phyloP scores from a whole-genome alignment of 768 basidiomycete species.

The Chlorophyllum brunneum region DNA sequence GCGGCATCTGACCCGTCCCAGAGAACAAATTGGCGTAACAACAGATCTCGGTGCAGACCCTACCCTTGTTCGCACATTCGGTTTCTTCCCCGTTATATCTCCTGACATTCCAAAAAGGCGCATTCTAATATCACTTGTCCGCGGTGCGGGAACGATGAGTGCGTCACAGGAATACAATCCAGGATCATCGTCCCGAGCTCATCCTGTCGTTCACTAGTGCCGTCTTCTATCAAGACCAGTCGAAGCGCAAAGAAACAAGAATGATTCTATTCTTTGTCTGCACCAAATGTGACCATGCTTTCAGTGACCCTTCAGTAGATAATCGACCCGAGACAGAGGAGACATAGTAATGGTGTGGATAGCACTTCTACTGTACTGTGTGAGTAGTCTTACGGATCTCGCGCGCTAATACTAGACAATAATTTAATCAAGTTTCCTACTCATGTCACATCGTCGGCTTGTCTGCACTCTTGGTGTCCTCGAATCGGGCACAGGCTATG shows the following conservation, averaged over 20 bases:
- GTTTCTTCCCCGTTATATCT: background rate
- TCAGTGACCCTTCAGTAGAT: conserved; percentile 66
- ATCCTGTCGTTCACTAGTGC: conserved; percentile 50
- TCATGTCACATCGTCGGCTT: no score
- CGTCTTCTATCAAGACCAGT: conserved; percentile 96
- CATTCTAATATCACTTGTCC: conserved; percentile 85
- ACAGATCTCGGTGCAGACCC: conserved; percentile 85
- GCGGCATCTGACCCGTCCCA: conserved; percentile 25
- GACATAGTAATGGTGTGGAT: conserved; percentile 10
- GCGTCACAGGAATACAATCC: conserved; percentile 25
- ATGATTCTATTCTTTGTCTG: conserved; percentile 95
- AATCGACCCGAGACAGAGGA: conserved; percentile 29
- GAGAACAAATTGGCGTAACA: conserved; percentile 92
- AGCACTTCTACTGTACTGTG: background rate
- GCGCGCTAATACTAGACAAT: no score
- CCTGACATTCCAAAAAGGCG: conserved; percentile 42
- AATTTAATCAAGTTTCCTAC: background rate
- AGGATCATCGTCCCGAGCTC: background rate
- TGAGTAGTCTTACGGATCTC: background rate
- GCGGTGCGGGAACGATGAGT: conserved; percentile 80
- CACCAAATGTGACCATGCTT: conserved; percentile 73
- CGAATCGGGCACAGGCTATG: no score
- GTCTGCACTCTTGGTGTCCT: no score
- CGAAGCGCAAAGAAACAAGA: conserved; percentile 90
- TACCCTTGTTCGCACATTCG: conserved; percentile 58